Percentiles rank a stretch among this genome's conserved stretches.
phyloP scores from a whole-genome alignment of 2,329 filamentous ascomycete species.

The Colletotrichum chrysophilum region DNA sequence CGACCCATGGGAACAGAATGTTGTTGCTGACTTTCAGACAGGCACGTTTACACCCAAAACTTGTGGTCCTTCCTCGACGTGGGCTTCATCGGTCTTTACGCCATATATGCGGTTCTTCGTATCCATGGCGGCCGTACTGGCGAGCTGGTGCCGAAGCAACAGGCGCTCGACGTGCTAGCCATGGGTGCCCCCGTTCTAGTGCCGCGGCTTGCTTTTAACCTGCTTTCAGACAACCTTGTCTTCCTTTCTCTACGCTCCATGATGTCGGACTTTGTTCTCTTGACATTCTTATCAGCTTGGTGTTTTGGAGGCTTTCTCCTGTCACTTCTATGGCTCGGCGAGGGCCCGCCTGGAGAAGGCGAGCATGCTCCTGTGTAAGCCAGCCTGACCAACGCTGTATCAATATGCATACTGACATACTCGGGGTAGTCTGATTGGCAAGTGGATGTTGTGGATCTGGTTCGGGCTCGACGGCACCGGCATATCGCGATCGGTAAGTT shows the following conservation, averaged over 20 bases:
- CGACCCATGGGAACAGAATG: neutral
- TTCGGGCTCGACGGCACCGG: constrained; percentile 81
- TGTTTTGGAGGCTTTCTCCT: constrained; percentile 84
- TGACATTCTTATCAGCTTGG: constrained; percentile 79
- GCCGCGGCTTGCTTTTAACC: constrained; percentile 80
- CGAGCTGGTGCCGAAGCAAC: constrained; percentile 57
- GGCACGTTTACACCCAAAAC: constrained; percentile 87
- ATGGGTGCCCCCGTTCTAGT: constrained; percentile 80
- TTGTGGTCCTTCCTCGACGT: constrained; percentile 89
- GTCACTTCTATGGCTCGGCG: constrained; percentile 78
- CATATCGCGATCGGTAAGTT: constrained; percentile 59
- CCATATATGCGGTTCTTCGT: constrained; percentile 70
- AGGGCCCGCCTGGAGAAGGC: constrained; percentile 43
- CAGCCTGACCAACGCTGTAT: neutral
- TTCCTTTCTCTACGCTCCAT: constrained; percentile 83
- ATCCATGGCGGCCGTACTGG: constrained; percentile 64
- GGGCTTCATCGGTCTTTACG: constrained; percentile 75
- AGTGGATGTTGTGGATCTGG: constrained; percentile 96
- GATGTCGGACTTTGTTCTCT: constrained; percentile 84
- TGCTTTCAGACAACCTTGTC: constrained; percentile 83
- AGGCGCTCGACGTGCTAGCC: constrained; percentile 79
- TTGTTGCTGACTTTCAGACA: constrained; percentile 26
- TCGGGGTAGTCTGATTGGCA: constrained; percentile 67
- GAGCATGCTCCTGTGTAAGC: constrained; percentile 60
- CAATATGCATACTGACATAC: neutral